Percentiles rank a stretch among this genome's conserved stretches.
Conservation (phyloP, 1,284 basidiomycete species). For the Gymnopus androsaceus region DNA sequence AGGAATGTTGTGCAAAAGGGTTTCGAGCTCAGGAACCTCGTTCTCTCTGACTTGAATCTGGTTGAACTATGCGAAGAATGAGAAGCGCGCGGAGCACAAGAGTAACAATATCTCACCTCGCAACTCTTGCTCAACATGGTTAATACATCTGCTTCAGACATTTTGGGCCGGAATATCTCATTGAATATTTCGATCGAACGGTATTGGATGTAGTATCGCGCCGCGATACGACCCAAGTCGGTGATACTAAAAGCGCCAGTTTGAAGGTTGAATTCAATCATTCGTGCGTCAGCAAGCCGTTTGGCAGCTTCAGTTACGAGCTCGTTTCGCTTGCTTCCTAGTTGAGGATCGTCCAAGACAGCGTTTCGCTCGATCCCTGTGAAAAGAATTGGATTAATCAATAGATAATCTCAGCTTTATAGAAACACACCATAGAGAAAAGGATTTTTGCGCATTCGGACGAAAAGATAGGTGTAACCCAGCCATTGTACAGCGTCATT, state of each 20-base stretch:
- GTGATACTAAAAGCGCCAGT: conserved; percentile 74
- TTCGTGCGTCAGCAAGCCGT: conserved; percentile 73
- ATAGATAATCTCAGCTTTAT: background rate
- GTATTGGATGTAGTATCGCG: conserved; percentile 93
- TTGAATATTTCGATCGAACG: conserved; percentile 92
- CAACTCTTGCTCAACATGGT: conserved; percentile 87
- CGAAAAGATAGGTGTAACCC: conserved; percentile 96
- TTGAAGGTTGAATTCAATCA: conserved; percentile 79
- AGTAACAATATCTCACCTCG: conserved; percentile 77
- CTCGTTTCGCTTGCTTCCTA: conserved; percentile 75
- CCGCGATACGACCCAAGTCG: conserved; percentile 92
- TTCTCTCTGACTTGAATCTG: conserved; percentile 94
- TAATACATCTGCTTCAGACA: conserved; percentile 95
- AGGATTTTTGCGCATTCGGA: conserved; percentile 94
- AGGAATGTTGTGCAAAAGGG: conserved; percentile 69
- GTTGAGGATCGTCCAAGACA: conserved; percentile 73
- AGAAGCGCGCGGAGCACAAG: background rate
- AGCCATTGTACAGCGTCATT: conserved; percentile 94
- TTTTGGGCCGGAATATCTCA: conserved; percentile 75
- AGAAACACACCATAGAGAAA: conserved; percentile 76
- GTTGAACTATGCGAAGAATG: conserved; percentile 65
- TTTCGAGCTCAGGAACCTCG: conserved; percentile 84
- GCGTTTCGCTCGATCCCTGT: conserved; percentile 81
- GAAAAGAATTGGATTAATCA: conserved; percentile 10
- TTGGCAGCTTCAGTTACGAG: conserved; percentile 75